These are phyloP conservation scores for Fraxinus dipetala DNA, from an alignment of 305 asterid species.

Conservation along the genomic window DNA sequence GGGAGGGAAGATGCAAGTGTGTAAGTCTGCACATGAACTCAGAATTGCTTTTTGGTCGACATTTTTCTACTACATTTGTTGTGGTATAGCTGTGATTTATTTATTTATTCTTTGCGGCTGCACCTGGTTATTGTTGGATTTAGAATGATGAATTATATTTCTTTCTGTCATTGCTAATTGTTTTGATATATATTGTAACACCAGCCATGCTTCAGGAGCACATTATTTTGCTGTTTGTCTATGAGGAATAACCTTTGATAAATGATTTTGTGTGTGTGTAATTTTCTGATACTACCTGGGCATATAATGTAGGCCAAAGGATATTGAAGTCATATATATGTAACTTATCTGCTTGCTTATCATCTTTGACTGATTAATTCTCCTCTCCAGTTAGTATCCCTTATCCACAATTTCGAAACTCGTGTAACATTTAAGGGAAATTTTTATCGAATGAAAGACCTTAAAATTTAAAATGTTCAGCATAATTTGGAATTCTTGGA, in stretches of 20 bases:
- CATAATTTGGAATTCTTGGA: background rate
- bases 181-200: background rate
- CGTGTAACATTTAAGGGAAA: background rate
- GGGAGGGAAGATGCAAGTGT: conserved; percentile 99
- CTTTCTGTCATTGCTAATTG: background rate
- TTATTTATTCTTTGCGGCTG: background rate
- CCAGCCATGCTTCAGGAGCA: conserved; percentile 1
- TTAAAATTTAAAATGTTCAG: background rate
- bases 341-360: conserved; percentile 9
- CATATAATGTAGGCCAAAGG: conserved; percentile 5
- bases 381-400: conserved; percentile 1
- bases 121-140: background rate
- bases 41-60: conserved; percentile 3
- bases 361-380: background rate
- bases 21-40: conserved; percentile 45
- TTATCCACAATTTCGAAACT: background rate
- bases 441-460: background rate
- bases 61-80: conserved; percentile 6
- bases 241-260: background rate
- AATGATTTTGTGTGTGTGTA: background rate
- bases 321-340: background rate
- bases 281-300: background rate
- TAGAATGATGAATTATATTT: conserved; percentile 1
- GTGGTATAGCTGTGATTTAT: background rate
- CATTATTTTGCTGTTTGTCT: background rate